Percentiles rank a stretch among this genome's conserved stretches.
phyloP scores from a whole-genome alignment of 2,329 filamentous ascomycete genomes.

The Anisogramma anomala region DNA sequence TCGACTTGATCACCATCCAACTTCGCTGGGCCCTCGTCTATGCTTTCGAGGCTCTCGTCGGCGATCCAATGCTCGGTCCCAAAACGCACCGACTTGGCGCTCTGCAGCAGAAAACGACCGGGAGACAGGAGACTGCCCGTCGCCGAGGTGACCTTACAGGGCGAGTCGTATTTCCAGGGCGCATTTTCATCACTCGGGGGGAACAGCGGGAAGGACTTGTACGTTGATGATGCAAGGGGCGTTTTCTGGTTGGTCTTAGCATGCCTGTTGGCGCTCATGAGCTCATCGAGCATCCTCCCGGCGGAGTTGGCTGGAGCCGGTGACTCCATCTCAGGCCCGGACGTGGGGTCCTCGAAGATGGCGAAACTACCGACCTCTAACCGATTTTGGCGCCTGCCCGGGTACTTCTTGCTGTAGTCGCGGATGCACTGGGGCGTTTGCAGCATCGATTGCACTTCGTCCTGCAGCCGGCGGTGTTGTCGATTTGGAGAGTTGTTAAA shows the following conservation, averaged over 20 bases:
- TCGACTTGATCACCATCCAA: neutral
- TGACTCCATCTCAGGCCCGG: slow-evolving; percentile 9
- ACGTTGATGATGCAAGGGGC: slow-evolving; percentile 9
- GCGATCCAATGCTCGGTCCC: slow-evolving; percentile 10
- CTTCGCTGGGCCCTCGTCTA: neutral
- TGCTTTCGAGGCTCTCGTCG: neutral
- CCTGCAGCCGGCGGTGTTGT: slow-evolving; percentile 13
- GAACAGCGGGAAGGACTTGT: slow-evolving; percentile 18
- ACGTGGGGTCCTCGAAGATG: slow-evolving; percentile 12
- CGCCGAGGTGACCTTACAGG: slow-evolving; percentile 45
- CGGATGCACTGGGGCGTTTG: slow-evolving; percentile 12
- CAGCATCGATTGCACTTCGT: slow-evolving; percentile 12
- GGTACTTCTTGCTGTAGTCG: slow-evolving; percentile 12
- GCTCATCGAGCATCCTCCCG: slow-evolving; percentile 13
- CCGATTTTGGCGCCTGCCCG: slow-evolving; percentile 3
- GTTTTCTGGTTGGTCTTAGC: slow-evolving; percentile 13
- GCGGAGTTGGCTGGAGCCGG: slow-evolving; percentile 12
- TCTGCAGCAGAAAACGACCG: slow-evolving; percentile 33
- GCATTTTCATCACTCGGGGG: slow-evolving; percentile 24
- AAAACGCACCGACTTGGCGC: slow-evolving; percentile 21
- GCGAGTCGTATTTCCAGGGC: slow-evolving; percentile 37
- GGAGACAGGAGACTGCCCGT: slow-evolving; percentile 44
- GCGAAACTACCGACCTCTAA: slow-evolving; percentile 9
- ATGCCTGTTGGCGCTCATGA: slow-evolving; percentile 13
- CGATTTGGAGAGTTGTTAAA: slow-evolving; percentile 14